Conservation (phyloP, 208 protist genomes). For the Wallacemonas sp. region DNA sequence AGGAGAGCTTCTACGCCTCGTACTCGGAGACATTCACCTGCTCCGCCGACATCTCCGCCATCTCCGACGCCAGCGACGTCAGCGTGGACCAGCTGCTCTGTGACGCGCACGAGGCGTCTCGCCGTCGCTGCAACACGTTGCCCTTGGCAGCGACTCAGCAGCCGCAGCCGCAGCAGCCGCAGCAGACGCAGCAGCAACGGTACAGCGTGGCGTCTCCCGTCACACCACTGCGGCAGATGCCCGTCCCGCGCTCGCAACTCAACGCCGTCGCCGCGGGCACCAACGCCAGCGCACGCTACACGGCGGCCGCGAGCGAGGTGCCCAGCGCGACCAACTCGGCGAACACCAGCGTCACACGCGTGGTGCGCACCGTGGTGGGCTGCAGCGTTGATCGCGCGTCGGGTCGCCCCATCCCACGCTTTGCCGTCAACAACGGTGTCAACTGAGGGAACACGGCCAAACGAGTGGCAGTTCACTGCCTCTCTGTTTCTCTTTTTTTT, state of each 20-base stretch:
- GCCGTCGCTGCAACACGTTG: conserved; percentile 3
- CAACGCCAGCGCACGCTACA: neutral
- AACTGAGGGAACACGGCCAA: neutral
- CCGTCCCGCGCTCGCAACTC: neutral
- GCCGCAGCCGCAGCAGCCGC: too few relatives aligned
- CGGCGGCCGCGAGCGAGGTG: conserved; percentile 12
- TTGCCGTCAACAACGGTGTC: neutral
- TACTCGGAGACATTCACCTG: conserved; percentile 40
- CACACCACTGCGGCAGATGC: neutral
- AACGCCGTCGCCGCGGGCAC: neutral
- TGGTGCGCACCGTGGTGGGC: conserved; percentile 45
- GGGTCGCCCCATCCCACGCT: conserved; percentile 39
- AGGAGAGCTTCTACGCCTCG: conserved; percentile 65
- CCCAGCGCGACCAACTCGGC: neutral
- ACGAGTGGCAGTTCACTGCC: neutral
- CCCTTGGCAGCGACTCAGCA: neutral
- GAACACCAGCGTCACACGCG: conserved; percentile 13
- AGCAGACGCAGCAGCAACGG: too few relatives aligned
- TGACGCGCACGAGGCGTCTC: neutral
- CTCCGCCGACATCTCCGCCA: conserved; percentile 17
- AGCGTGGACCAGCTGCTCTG: conserved; percentile 5
- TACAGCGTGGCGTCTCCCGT: neutral
- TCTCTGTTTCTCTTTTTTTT: neutral
- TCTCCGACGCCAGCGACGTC: conserved; percentile 11
- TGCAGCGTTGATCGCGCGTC: conserved; percentile 51